Percentiles rank a stretch among this genome's conserved stretches.
Conservation (phyloP, 129 eudicot species). For the Artemisia annua region DNA sequence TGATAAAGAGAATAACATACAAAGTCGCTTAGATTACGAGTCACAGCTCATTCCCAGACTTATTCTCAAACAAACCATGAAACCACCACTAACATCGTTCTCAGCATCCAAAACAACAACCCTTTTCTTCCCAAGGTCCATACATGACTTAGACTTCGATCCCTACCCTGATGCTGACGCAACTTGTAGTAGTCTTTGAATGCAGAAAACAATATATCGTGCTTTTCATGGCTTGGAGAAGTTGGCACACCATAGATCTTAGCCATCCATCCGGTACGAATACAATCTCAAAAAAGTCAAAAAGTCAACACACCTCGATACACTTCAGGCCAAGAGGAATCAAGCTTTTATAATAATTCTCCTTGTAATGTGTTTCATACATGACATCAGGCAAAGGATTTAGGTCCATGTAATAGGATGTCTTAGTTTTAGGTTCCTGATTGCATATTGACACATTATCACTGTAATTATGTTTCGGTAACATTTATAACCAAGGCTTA, state of each 20-base stretch:
- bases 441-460: neutral
- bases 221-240: too few species aligned
- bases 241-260: conserved; percentile 42
- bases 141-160: neutral
- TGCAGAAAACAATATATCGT: conserved; percentile 72
- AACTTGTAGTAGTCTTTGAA: conserved; percentile 77
- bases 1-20: too few species aligned
- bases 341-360: conserved; percentile 67
- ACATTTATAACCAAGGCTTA: conserved; percentile 1
- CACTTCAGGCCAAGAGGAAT: conserved; percentile 80
- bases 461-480: neutral
- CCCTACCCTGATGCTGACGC: neutral
- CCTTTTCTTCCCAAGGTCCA: neutral
- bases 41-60: too few species aligned
- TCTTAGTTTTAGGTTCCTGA: neutral
- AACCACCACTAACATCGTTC: neutral
- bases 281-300: neutral
- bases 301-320: conserved; percentile 54
- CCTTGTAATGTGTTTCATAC: conserved; percentile 55
- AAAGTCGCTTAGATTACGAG: too few species aligned
- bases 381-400: conserved; percentile 84
- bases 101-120: neutral
- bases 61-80: too few species aligned
- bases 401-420: conserved; percentile 62
- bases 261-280: conserved; percentile 1